phyloP scores from a whole-genome alignment of 805 yeast genomes.

The Hyphopichia homilentoma region DNA sequence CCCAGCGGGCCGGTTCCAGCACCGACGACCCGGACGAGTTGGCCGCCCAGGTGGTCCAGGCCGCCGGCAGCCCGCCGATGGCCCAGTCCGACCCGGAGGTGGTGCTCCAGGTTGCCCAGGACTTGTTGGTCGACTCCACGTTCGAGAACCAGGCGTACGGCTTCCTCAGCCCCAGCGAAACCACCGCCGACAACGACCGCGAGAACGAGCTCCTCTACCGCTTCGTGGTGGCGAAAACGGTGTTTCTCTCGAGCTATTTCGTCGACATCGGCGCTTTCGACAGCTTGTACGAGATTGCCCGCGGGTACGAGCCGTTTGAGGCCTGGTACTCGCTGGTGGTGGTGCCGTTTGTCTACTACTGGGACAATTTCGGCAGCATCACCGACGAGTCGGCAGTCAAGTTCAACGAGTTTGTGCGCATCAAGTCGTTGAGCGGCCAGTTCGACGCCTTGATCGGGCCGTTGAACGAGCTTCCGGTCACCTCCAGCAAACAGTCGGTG shows the following conservation, averaged over 20 bases:
- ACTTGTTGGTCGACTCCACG: neutral
- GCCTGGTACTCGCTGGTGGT: conserved; percentile 18
- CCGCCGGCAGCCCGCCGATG: too few species aligned
- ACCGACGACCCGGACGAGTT: too few species aligned
- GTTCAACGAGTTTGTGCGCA: conserved; percentile 12
- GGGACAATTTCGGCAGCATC: conserved; percentile 20
- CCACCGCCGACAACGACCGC: conserved; percentile 1
- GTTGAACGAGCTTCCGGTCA: conserved; percentile 11
- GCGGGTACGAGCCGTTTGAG: conserved; percentile 13
- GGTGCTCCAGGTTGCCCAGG: too few species aligned
- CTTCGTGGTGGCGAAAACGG: conserved; percentile 16
- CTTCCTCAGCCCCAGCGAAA: conserved; percentile 3
- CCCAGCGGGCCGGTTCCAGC: too few species aligned
- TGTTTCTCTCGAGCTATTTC: conserved; percentile 15
- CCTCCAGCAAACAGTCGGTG: conserved; percentile 12
- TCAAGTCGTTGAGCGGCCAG: conserved; percentile 9
- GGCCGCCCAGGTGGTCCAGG: too few species aligned
- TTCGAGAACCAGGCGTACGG: conserved; percentile 11
- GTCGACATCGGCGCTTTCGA: conserved; percentile 14
- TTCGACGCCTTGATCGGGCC: conserved; percentile 24
- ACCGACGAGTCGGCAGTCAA: conserved; percentile 3
- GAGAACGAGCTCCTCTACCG: conserved; percentile 12
- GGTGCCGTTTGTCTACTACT: conserved; percentile 26
- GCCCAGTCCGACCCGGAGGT: too few species aligned
- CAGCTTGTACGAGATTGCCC: conserved; percentile 10